Conservation (phyloP, 2,329 filamentous ascomycete genomes). For the Sclerotinia spermophila region DNA sequence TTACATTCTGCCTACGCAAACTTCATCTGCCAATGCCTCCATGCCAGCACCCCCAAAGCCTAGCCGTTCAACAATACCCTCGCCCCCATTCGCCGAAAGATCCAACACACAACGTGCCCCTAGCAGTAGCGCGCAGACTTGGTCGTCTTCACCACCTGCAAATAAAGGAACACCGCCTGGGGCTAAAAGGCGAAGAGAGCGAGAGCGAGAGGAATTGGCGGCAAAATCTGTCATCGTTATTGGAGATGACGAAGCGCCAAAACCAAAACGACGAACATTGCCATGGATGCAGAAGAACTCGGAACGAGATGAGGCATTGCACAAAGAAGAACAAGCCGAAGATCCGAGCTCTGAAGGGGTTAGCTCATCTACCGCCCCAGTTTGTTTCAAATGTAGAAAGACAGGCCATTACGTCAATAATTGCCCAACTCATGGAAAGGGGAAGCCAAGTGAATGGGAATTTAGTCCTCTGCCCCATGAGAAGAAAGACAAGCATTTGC, state of each 20-base stretch:
- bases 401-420: slow-evolving; percentile 24
- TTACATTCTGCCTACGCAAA: slow-evolving; percentile 19
- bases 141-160: slow-evolving; percentile 46
- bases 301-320: slow-evolving; percentile 33
- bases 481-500: slow-evolving; percentile 39
- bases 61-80: slow-evolving; percentile 34
- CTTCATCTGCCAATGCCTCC: slow-evolving; percentile 25
- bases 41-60: slow-evolving; percentile 44
- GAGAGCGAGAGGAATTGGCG: slow-evolving; percentile 20
- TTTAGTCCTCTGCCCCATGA: slow-evolving; percentile 41
- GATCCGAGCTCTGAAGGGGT: slow-evolving; percentile 20
- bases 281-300: slow-evolving; percentile 35
- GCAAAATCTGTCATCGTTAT: slow-evolving; percentile 10
- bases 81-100: slow-evolving; percentile 22
- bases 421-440: slow-evolving; percentile 25
- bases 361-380: slow-evolving; percentile 21
- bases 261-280: slow-evolving; percentile 40
- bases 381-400: slow-evolving; percentile 27
- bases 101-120: slow-evolving; percentile 18
- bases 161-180: slow-evolving; percentile 40
- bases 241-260: slow-evolving; percentile 22
- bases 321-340: slow-evolving; percentile 25
- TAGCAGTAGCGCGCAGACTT: slow-evolving; percentile 35
- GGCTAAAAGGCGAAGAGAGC: slow-evolving; percentile 21
- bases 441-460: slow-evolving; percentile 21